Conservation (phyloP, 2,329 filamentous ascomycete genomes). For the Gremmenia infestans region DNA sequence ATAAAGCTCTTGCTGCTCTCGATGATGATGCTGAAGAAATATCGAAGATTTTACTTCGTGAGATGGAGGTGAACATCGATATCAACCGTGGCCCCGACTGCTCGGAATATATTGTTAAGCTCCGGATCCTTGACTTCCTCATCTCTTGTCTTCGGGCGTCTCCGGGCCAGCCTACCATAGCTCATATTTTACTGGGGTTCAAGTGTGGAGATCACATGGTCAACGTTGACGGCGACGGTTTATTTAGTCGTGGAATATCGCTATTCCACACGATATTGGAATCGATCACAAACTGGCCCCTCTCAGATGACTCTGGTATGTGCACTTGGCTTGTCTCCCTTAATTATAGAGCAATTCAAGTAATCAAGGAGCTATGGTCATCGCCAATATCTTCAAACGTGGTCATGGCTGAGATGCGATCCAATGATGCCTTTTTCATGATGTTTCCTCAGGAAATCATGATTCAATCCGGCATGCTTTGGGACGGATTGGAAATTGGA, state of each 20-base stretch:
- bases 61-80: slow-evolving; percentile 66
- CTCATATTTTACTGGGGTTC: slow-evolving; percentile 87
- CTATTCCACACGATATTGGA: slow-evolving; percentile 78
- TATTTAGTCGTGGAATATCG: slow-evolving; percentile 68
- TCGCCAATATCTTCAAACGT: slow-evolving; percentile 72
- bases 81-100: slow-evolving; percentile 63
- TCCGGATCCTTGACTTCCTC: slow-evolving; percentile 80
- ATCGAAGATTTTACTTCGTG: slow-evolving; percentile 63
- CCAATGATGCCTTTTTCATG: slow-evolving; percentile 73
- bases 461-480: slow-evolving; percentile 64
- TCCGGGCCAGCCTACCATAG: slow-evolving; percentile 75
- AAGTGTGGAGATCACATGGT: slow-evolving; percentile 67
- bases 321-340: slow-evolving; percentile 64
- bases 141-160: slow-evolving; percentile 72
- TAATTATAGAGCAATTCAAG: slow-evolving; percentile 63
- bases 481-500: slow-evolving; percentile 63
- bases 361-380: slow-evolving; percentile 78
- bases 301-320: slow-evolving; percentile 50
- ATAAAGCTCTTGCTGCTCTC: slow-evolving; percentile 83
- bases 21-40: slow-evolving; percentile 81
- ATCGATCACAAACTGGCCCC: slow-evolving; percentile 63
- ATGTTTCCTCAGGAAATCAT: slow-evolving; percentile 67
- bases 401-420: slow-evolving; percentile 73
- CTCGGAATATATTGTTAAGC: slow-evolving; percentile 74
- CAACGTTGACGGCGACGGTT: slow-evolving; percentile 59